Evolutionary conservation across 192 early-diverging fungal genomes (phyloP), one percentile per base, ranked within the genome.

Genomic region (Coemansia biformis): DNA sequence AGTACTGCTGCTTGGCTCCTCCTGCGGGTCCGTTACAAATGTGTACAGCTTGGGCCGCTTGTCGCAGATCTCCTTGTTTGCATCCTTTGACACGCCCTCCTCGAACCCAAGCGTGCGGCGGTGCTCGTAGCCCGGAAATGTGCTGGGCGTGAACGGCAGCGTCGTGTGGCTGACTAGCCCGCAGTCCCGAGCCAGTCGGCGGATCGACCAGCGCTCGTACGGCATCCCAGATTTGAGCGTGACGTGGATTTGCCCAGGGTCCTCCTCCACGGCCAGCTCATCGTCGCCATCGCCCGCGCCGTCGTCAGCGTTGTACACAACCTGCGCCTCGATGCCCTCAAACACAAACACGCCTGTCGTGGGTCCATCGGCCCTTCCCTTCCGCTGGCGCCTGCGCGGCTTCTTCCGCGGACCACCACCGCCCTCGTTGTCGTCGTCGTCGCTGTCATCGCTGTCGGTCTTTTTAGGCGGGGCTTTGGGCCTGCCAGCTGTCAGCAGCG

Each of bases 101-200:
- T 90, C 82, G 62, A 86, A 96, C 5, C 95, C 95, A n/a, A 98
- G 82, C 4, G 95, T 98, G 35, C 95, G 81, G 7, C 93, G 81
- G 77, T 98, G 95, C 54, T 82, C 76, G 53, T 98, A 98, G 8
- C 86, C 89, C 5, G 88, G 87, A 62, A 82, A 95, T 39, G 79
- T 62, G 4, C 60, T 57, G 3, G 84, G 67, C 15, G 64, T 61
- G 62, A 96, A 96, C n/a, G 79, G 76, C 36, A 76, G 48, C 1
- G 79, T 78, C 3, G 65, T 78, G 34, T 76, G 74, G 17, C 66
- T 56, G 0, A 68, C 63, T 12, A 91, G 48, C 4, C 76, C 48
- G 48, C 81, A 84, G 3, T 83, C 78, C 36, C 83, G 82, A n/a
- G 87, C 91, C 29, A 96, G 57, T 14, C 76, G 61, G 49, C 81